These are phyloP conservation scores for Austroboletus novae-zelandiae DNA, from an alignment of 1,284 basidiomycete genomes.

Conservation along the genomic window DNA sequence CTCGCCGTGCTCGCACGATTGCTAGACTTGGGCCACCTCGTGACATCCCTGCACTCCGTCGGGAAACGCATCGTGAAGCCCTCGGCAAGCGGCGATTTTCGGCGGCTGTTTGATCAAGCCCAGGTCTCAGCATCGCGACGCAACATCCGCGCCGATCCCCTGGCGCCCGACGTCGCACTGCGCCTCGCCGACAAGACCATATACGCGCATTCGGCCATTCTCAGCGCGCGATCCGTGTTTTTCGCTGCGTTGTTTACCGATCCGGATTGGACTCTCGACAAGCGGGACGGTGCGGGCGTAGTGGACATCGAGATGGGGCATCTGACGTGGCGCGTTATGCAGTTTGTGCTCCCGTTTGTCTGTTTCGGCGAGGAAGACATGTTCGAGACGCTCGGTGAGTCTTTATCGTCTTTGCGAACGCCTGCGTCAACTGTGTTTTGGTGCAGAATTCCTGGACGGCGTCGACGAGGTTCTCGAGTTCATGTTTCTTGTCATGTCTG, in stretches of 20 bases:
- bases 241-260: slow-evolving; percentile 88
- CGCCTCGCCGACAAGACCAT: slow-evolving; percentile 71
- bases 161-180: slow-evolving; percentile 72
- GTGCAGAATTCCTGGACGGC: slow-evolving; percentile 59
- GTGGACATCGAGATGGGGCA: slow-evolving; percentile 74
- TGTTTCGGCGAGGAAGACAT: slow-evolving; percentile 80
- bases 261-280: slow-evolving; percentile 72
- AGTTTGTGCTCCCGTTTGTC: slow-evolving; percentile 75
- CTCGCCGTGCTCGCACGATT: slow-evolving; percentile 52
- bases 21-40: slow-evolving; percentile 55
- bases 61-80: slow-evolving; percentile 47
- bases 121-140: slow-evolving; percentile 23
- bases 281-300: slow-evolving; percentile 55
- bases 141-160: slow-evolving; percentile 18
- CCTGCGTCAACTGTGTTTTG: background rate
- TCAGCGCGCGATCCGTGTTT: slow-evolving; percentile 83
- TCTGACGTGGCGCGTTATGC: slow-evolving; percentile 73
- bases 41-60: slow-evolving; percentile 51
- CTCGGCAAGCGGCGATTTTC: slow-evolving; percentile 51
- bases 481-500: slow-evolving; percentile 84
- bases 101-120: slow-evolving; percentile 40
- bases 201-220: slow-evolving; percentile 68
- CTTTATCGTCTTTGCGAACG: background rate
- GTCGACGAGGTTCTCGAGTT: slow-evolving; percentile 85
- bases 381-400: slow-evolving; percentile 72